Base-by-base conservation (phyloP, 345 rosid genomes). In the Gossypium sturtianum region DNA sequence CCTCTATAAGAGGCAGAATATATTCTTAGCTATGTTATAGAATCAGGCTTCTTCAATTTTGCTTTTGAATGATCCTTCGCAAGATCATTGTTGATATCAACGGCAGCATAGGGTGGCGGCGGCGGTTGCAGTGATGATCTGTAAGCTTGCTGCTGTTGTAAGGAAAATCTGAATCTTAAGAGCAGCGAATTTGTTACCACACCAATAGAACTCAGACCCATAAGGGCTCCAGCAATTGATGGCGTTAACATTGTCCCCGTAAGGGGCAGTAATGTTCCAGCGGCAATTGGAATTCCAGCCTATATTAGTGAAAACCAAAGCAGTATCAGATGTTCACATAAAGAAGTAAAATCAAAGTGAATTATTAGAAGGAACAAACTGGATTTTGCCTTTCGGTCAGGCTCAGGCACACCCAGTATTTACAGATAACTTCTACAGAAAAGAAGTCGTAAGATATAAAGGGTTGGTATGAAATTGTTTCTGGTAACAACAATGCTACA, bases 121-220 rank as follows among this genome's bases (percentile, higher is more conserved):
- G 13, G 12, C 9, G 38, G 61, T 20, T 22, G 34, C 13, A 73
- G 49, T 22, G 82, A 43, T 19, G 74, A 49, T 73, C 76, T 72
- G 11, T 76, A 22, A 60, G 63, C 65, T 49, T 61, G 71, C 71
- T 56, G 75, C 66, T 78, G 87, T 78, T 83, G 85, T 1, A 86
- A 78, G 82, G 85, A 83, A 77, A 89, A 89, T 80, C 79, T 89
- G 38, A 88, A 77, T 75, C 97, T 86, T 77, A 94, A 74, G 69
- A 91, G 88, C 83, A 94, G 77, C 10, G 98, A 94, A 76, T 94
- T 92, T 57, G 97, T 82, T 97, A 91, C 90, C 77, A 92, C 98
- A 7, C 98, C 98, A 0, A 94, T 78, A 19, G 98, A 94, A 83
- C 98, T 94, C 68, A 94, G 82, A 76, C 98, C 97, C 98, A 94